phyloP scores from a whole-genome alignment of 2,329 filamentous ascomycete genomes.

The Monosporascus sp. region DNA sequence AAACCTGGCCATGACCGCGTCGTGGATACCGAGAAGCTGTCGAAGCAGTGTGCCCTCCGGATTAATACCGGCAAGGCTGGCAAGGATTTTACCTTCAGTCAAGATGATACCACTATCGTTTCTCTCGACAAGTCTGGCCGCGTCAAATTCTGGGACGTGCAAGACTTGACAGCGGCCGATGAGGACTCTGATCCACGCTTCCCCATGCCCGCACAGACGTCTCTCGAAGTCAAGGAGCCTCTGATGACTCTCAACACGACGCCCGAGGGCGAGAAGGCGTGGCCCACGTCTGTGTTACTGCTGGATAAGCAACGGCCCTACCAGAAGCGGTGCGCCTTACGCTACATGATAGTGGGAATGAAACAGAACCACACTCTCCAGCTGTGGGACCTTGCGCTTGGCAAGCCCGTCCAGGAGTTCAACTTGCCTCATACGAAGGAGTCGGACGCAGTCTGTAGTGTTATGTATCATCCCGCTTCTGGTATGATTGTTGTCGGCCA shows the following conservation, averaged over 20 bases:
- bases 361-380: conserved; percentile 99
- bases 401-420: conserved; percentile 94
- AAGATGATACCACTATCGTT: conserved; percentile 89
- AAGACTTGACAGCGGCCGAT: conserved; percentile 58
- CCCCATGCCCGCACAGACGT: conserved; percentile 48
- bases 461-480: conserved; percentile 86
- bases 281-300: conserved; percentile 92
- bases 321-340: conserved; percentile 79
- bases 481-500: conserved; percentile 94
- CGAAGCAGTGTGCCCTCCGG: conserved; percentile 81
- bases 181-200: conserved; percentile 45
- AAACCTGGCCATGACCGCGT: conserved; percentile 59
- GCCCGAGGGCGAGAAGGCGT: conserved; percentile 85
- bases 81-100: conserved; percentile 97
- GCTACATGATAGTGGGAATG: conserved; percentile 95
- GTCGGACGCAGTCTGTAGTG: conserved; percentile 95
- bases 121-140: conserved; percentile 95
- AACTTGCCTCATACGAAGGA: conserved; percentile 95
- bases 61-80: conserved; percentile 97
- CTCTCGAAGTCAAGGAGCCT: conserved; percentile 77
- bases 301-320: conserved; percentile 95
- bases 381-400: conserved; percentile 93
- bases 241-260: conserved; percentile 83
- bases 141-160: conserved; percentile 98
- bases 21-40: conserved; percentile 83